Conservation (phyloP, 1,284 basidiomycete species). For the Uromyces viciae-fabae region DNA sequence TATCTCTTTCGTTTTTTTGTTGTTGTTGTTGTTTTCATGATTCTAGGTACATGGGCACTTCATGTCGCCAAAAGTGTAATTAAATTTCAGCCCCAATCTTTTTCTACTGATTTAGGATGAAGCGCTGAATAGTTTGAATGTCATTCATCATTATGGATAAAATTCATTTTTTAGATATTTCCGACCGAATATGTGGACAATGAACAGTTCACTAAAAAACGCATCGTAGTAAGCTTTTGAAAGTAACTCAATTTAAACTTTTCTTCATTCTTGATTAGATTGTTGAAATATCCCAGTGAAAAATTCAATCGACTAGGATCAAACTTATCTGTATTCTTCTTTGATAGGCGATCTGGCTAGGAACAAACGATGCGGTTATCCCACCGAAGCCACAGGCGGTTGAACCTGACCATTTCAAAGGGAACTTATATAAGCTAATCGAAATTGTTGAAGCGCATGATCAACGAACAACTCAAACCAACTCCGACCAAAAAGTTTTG, state of each 20-base stretch:
- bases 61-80: conserved; percentile 36
- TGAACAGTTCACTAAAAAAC: conserved; percentile 18
- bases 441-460: conserved; percentile 28
- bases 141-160: neutral
- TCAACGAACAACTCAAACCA: neutral
- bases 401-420: conserved; percentile 3
- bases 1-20: no score
- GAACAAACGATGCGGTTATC: conserved; percentile 39
- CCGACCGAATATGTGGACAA: neutral
- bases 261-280: neutral
- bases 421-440: conserved; percentile 28
- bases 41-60: conserved; percentile 34
- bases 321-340: neutral
- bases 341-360: conserved; percentile 44
- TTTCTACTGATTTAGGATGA: no score
- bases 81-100: no score
- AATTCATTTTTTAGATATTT: conserved; percentile 13
- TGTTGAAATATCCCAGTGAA: neutral
- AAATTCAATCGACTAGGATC: neutral
- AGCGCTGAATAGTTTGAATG: no score
- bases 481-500: neutral
- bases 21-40: no score
- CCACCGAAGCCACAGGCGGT: conserved; percentile 33
- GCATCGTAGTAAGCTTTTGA: conserved; percentile 30
- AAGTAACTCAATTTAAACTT: no score